Evolutionary conservation across 331 rosid species (phyloP).

Genomic region (Quercus phellos): DNA sequence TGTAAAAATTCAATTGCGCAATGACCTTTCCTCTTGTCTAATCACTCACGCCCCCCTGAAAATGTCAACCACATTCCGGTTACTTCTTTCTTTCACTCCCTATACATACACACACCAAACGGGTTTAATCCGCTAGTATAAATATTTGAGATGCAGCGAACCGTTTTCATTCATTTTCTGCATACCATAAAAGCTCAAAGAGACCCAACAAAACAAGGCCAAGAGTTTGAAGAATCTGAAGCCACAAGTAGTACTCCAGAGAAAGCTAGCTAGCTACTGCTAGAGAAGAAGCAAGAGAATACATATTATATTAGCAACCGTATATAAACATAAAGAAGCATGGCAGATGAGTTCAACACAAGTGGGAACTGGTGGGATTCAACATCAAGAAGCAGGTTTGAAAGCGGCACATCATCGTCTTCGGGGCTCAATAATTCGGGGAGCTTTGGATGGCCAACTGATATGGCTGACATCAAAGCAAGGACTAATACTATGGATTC

Average conservation of each 20-base stretch:
- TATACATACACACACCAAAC: background rate
- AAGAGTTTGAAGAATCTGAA: conserved; percentile 11
- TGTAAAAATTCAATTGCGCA: conserved; percentile 36
- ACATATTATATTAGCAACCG: background rate
- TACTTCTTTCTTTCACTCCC: conserved; percentile 27
- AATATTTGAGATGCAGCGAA: conserved; percentile 64
- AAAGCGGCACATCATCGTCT: conserved; percentile 66
- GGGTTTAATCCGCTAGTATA: conserved; percentile 41
- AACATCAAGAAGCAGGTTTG: conserved; percentile 58
- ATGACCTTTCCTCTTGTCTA: conserved; percentile 47
- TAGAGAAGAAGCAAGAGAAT: background rate
- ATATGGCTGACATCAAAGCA: conserved; percentile 57
- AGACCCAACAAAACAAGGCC: conserved; percentile 4
- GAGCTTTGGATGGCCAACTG: conserved; percentile 60
- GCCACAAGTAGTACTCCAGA: background rate
- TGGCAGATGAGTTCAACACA: conserved; percentile 85
- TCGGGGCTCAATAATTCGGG: conserved; percentile 52
- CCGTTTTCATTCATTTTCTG: conserved; percentile 60
- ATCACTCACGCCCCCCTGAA: conserved; percentile 39
- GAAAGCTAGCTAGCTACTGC: background rate
- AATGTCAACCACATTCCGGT: conserved; percentile 63
- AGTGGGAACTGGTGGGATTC: conserved; percentile 96
- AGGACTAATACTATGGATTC: conserved; percentile 57
- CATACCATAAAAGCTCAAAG: conserved; percentile 22
- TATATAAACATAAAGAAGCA: conserved; percentile 16